These are phyloP conservation scores for Sordaria brevicollis DNA, from an alignment of 495 filamentous ascomycete species.

Conservation along the genomic window DNA sequence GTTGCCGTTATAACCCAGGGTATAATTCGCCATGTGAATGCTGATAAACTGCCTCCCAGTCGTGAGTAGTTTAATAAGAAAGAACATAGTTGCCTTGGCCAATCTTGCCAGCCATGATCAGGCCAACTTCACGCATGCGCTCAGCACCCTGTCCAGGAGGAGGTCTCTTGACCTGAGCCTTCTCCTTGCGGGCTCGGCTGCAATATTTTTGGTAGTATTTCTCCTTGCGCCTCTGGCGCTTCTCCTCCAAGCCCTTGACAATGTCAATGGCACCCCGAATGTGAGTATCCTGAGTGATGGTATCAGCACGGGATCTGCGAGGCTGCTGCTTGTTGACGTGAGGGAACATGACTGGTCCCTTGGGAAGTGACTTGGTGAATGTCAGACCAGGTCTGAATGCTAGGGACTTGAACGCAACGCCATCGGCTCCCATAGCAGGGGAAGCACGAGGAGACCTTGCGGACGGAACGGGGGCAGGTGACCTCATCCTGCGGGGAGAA, in stretches of 20 bases:
- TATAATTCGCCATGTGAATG: constrained; percentile 15
- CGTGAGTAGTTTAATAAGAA: constrained; percentile 48
- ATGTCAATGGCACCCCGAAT: constrained; percentile 88
- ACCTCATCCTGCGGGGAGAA: constrained; percentile 62
- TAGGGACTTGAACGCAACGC: constrained; percentile 44
- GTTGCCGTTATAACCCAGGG: constrained; percentile 6
- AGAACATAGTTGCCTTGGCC: constrained; percentile 70
- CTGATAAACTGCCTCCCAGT: constrained; percentile 16
- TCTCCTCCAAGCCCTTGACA: constrained; percentile 89
- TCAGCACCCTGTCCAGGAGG: constrained; percentile 82
- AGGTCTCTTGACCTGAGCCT: constrained; percentile 33
- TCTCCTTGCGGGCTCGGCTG: constrained; percentile 40
- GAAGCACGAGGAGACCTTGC: constrained; percentile 36
- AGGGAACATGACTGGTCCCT: constrained; percentile 61
- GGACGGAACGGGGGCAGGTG: constrained; percentile 40
- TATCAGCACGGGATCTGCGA: constrained; percentile 17
- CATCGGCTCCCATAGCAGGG: constrained; percentile 23
- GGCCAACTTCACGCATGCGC: constrained; percentile 86
- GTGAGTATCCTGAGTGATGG: constrained; percentile 32
- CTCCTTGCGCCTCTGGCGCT: constrained; percentile 81
- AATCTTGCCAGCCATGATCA: constrained; percentile 73
- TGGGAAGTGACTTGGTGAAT: constrained; percentile 71
- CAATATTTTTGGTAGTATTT: constrained; percentile 75
- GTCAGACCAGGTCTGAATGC: constrained; percentile 52
- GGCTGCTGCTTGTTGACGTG: constrained; percentile 21